Percentiles rank a stretch among this genome's conserved stretches.
Conservation (phyloP, 139 green algal species). For the Asterochloris sp. region DNA sequence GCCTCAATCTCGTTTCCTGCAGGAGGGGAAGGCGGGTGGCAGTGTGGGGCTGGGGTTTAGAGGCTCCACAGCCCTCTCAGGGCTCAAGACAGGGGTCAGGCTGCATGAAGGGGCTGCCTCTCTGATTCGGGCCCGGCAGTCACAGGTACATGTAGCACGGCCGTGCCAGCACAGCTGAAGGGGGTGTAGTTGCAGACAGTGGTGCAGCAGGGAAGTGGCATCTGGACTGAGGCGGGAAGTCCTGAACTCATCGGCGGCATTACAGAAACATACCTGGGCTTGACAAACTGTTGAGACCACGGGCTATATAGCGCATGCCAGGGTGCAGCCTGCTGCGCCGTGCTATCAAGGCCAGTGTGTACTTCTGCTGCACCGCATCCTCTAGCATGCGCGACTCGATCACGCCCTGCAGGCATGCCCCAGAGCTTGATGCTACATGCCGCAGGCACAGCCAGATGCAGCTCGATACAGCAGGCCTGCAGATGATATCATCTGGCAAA, state of each 20-base stretch:
- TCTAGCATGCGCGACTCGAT: slow-evolving; percentile 68
- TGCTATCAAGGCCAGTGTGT: slow-evolving; percentile 66
- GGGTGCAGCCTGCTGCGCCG: slow-evolving; percentile 82
- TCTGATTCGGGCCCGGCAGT: too few relatives aligned
- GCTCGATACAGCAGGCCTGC: background rate
- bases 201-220: too few relatives aligned
- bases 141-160: too few relatives aligned
- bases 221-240: too few relatives aligned
- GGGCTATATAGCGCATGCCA: slow-evolving; percentile 89
- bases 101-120: too few relatives aligned
- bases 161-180: too few relatives aligned
- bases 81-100: too few relatives aligned
- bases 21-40: background rate
- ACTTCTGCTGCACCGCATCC: slow-evolving; percentile 55
- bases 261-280: slow-evolving; percentile 36
- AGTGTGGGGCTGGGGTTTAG: too few relatives aligned
- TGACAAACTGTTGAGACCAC: slow-evolving; percentile 83
- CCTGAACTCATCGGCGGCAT: too few relatives aligned
- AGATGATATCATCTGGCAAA: too few relatives aligned
- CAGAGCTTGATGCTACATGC: background rate
- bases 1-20: slow-evolving; percentile 96
- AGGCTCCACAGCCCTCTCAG: too few relatives aligned
- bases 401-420: slow-evolving; percentile 65
- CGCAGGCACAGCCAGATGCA: background rate
- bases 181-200: too few relatives aligned